Conservation (phyloP, 2,329 filamentous ascomycete species). For the Metarhizium robertsii region DNA sequence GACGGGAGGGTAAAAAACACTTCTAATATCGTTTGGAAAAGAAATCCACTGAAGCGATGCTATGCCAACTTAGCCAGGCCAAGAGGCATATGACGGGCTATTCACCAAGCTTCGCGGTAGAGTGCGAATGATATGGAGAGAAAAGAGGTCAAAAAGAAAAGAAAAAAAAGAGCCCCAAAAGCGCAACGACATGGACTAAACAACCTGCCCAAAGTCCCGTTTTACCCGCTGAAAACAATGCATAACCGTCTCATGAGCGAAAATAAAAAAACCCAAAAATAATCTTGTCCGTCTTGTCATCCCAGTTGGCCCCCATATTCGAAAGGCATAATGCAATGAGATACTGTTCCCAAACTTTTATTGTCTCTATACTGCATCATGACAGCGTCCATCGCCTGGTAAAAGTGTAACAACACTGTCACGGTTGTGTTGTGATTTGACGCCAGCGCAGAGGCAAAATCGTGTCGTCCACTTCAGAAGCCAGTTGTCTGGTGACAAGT, state of each 20-base stretch:
- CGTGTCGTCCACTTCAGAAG: not conserved
- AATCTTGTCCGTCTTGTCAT: not conserved
- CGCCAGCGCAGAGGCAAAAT: not conserved
- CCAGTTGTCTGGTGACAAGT: not conserved
- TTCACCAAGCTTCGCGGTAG: not conserved
- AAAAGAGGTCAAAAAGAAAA: constrained; percentile 1
- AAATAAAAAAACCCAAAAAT: not conserved
- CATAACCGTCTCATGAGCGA: constrained; percentile 24
- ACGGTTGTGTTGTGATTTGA: not conserved
- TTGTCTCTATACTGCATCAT: constrained; percentile 10
- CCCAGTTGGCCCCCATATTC: constrained; percentile 12
- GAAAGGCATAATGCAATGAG: constrained; percentile 18
- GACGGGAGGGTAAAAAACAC: constrained; percentile 4
- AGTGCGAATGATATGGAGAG: constrained; percentile 2
- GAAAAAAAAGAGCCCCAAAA: not conserved
- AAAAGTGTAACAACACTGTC: constrained; percentile 1
- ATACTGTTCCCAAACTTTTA: constrained; percentile 19
- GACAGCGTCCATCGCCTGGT: not conserved
- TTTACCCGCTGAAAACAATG: constrained; percentile 29
- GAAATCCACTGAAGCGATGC: constrained; percentile 3
- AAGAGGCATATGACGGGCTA: not conserved
- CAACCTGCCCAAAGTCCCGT: constrained; percentile 10
- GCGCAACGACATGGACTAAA: constrained; percentile 9
- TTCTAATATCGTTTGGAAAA: constrained; percentile 11
- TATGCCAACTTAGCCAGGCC: not conserved